Percentiles rank a stretch among this genome's conserved stretches.
phyloP scores from a whole-genome alignment of 169 alveolate species.

The Eimeria praecox region DNA sequence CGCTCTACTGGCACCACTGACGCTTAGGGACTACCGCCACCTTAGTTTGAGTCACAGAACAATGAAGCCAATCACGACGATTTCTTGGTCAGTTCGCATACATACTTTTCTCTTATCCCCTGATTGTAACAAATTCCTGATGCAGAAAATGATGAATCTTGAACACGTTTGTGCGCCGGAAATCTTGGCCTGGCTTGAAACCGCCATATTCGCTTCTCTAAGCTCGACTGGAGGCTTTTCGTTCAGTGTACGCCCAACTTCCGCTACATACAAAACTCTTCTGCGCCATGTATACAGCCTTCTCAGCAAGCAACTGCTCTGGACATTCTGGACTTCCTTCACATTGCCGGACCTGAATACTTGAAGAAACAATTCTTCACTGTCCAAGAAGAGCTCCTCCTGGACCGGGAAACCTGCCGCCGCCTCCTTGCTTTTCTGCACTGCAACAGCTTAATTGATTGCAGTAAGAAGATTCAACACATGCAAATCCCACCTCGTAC shows the following conservation, averaged over 20 bases:
- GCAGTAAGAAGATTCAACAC: neutral
- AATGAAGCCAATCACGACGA: slow-evolving; percentile 65
- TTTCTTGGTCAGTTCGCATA: slow-evolving; percentile 10
- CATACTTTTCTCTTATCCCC: neutral
- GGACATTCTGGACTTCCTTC: slow-evolving; percentile 62
- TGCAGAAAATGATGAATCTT: slow-evolving; percentile 66
- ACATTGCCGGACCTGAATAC: slow-evolving; percentile 29
- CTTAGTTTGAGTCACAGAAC: slow-evolving; percentile 72
- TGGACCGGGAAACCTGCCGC: slow-evolving; percentile 65
- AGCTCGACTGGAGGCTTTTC: slow-evolving; percentile 55
- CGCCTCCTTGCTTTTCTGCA: slow-evolving; percentile 62
- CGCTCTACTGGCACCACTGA: neutral
- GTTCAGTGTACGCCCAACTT: slow-evolving; percentile 46
- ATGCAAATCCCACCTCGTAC: neutral
- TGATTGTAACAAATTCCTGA: neutral
- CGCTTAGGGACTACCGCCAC: slow-evolving; percentile 6
- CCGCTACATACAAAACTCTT: neutral
- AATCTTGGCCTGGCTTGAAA: slow-evolving; percentile 43
- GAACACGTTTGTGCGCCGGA: slow-evolving; percentile 59
- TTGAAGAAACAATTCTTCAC: slow-evolving; percentile 28
- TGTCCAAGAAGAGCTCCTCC: slow-evolving; percentile 39
- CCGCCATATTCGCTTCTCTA: slow-evolving; percentile 50
- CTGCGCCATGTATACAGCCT: neutral
- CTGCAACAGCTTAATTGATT: slow-evolving; percentile 68
- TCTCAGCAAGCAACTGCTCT: slow-evolving; percentile 67